Base-by-base conservation (phyloP, 169 alveolate genomes). In the Theileria sp. region DNA sequence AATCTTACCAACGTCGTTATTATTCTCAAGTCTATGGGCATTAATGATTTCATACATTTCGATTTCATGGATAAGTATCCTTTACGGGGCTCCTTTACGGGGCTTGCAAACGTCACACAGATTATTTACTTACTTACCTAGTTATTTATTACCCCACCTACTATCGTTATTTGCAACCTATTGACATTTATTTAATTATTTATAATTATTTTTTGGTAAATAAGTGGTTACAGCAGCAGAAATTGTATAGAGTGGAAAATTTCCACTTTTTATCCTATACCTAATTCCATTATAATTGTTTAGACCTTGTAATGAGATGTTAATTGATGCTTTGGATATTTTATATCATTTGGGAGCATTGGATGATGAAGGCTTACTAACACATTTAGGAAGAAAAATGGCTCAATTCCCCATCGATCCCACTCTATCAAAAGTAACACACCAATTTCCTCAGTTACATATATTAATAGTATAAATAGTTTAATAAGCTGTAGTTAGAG, bases 401-500 rank as follows among this genome's bases (percentile, higher is more conserved):
- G 99, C 99, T 0, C 99, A 98, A 80, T 97, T 98, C 88, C 99
- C 99, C 15, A 93, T 97, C 92, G 99, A 97, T 72, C 99, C 99
- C 0, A 96, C 96, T 54, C 91, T 97, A 71, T 88, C 98, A 21
- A 97, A 97, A 54, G 75, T 66, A 66, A 4, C 15, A 3, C 5
- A 65, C 56, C 28, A 28, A 6, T 65, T 65, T 3, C 44, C 44
- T 69, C 81, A 75, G 75, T 79, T 19, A 54, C 62, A 54, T 3
- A 1, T 32, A 32, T 32, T 32, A 32, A 32, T 32, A 32, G 36
- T 32, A 32, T 5, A 32, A n/a, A n/a, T n/a, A n/a, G n/a, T n/a
- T n/a, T n/a, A n/a, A n/a, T n/a, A n/a, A n/a, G n/a, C n/a, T n/a
- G n/a, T 32, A 23, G 26, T 56, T 1, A 5, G 8, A 25, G 26